Evolutionary conservation across 345 rosid species (phyloP).

Genomic region (Trapa bicornis): DNA sequence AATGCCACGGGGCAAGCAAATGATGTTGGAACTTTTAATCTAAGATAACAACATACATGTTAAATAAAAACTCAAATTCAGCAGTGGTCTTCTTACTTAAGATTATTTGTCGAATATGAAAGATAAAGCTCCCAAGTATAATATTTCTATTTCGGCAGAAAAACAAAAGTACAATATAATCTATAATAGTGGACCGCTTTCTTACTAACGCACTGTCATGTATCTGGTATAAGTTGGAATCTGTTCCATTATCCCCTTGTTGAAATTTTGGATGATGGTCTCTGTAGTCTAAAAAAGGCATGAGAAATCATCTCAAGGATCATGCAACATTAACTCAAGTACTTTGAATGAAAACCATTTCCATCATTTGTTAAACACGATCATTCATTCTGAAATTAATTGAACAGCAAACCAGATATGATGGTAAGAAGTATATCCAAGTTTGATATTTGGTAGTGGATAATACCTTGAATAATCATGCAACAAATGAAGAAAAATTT

Average conservation of each 20-base stretch:
- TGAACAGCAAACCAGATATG: background rate
- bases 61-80: background rate
- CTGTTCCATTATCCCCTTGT: background rate
- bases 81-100: background rate
- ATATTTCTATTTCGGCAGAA: background rate
- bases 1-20: background rate
- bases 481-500: slow-evolving; percentile 72
- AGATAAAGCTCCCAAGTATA: background rate
- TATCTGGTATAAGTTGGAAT: background rate
- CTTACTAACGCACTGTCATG: background rate
- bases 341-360: background rate
- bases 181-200: background rate
- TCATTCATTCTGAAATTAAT: background rate
- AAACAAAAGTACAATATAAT: too few species aligned
- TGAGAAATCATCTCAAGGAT: background rate
- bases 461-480: slow-evolving; percentile 50
- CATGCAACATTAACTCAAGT: background rate
- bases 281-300: background rate
- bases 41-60: background rate
- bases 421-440: background rate
- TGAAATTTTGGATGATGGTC: background rate
- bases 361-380: background rate
- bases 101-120: background rate
- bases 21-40: background rate
- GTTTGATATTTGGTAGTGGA: background rate